Base-by-base conservation (phyloP, 1,284 basidiomycete species). In the Malassezia psittaci region DNA sequence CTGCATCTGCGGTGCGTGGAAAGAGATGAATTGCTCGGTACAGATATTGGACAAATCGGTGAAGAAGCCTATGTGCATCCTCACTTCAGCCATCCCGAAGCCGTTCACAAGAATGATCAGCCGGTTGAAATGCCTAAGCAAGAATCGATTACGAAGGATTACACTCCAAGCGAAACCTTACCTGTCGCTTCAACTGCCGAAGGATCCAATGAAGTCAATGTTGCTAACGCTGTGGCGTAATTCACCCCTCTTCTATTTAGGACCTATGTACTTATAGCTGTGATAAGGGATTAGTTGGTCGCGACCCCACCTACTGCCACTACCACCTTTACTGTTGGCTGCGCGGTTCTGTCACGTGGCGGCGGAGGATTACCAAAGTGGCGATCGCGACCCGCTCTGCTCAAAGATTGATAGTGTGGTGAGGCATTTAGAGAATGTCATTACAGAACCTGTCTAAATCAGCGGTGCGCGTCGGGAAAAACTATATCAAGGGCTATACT, bases 1-100 rank as follows among this genome's bases (percentile, higher is more conserved):
- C 79, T 88, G 59, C 80, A 85, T 52, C 82, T 98, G 45, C 84
- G 90, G 57, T 81, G 82, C 16, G 77, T 79, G 33, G 90, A 93
- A 66, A 86, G 90, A 63, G 82, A 83, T 33, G 91, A 96, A 79
- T 85, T 90, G 59, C 78, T 96, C 56, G 93, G 93, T 61, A 84
- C 94, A 61, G 93, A 96, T 75, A 88, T 94, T 69, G 82, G 84
- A 12, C 87, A 91, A 78, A 85, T 94, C 80, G 91, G 91, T 67
- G 91, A 96, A 60, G 67, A 69, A 58, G 60, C 62, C 12, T 50
- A 54, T 41, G 37, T 45, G 7, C 19, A 51, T 7, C 54, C 54
- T n/a, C 45, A 48, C 41, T 42, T 39, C 15, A 39, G n/a, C 9
- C 54, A 51, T 34, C 5, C 19, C 13, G 43, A 50, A 13, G 18